These are phyloP conservation scores for Rosa lucieae DNA, from an alignment of 306 rosid genomes.

Conservation along the genomic window DNA sequence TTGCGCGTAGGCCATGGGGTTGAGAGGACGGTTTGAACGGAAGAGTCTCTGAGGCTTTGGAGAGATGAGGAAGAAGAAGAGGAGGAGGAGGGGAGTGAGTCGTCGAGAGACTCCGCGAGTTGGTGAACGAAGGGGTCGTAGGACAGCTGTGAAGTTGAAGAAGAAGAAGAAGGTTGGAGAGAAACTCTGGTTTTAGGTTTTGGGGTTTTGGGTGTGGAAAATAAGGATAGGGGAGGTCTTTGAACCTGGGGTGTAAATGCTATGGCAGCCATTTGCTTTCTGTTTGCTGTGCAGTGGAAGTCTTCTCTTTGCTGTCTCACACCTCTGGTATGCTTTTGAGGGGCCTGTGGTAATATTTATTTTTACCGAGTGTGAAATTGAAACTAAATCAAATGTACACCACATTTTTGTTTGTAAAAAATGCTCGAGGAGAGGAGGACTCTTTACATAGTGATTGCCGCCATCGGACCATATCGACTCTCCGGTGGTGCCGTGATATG, in stretches of 20 bases:
- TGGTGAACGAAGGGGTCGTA: slow-evolving; percentile 83
- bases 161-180: slow-evolving; percentile 22
- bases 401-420: too few species aligned
- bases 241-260: slow-evolving; percentile 44
- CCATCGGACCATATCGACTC: too few species aligned
- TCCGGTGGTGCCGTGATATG: too few species aligned
- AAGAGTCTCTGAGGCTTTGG: slow-evolving; percentile 60
- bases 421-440: too few species aligned
- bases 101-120: slow-evolving; percentile 90
- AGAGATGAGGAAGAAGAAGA: slow-evolving; percentile 44
- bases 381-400: too few species aligned
- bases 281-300: not conserved
- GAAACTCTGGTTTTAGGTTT: slow-evolving; percentile 38
- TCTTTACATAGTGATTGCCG: too few species aligned
- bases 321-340: too few species aligned
- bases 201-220: slow-evolving; percentile 15
- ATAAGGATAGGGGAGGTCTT: slow-evolving; percentile 32
- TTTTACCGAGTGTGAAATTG: too few species aligned
- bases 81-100: slow-evolving; percentile 47
- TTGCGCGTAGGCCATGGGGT: slow-evolving; percentile 89
- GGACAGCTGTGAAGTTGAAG: slow-evolving; percentile 32
- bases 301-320: too few species aligned
- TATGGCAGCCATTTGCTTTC: slow-evolving; percentile 43
- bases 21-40: slow-evolving; percentile 67
- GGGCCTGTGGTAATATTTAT: too few species aligned